These are phyloP conservation scores for Phlegmacium glaucopus DNA, from an alignment of 768 basidiomycete species.

Conservation along the genomic window DNA sequence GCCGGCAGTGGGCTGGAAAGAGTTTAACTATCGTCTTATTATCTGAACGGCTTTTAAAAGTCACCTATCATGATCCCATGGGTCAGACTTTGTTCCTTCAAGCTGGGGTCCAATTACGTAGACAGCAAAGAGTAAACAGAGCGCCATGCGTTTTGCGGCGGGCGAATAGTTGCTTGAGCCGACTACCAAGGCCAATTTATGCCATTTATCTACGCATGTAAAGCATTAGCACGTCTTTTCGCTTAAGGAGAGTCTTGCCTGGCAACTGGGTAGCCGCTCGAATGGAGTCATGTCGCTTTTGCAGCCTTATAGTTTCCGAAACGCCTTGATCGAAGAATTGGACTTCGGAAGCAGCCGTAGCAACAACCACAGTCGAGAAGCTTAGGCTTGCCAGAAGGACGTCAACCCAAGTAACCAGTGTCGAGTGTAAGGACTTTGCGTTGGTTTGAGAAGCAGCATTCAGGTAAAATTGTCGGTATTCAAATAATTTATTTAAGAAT, in stretches of 20 bases:
- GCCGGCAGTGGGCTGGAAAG: slow-evolving; percentile 6
- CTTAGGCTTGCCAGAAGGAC: slow-evolving; percentile 52
- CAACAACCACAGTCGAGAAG: slow-evolving; percentile 24
- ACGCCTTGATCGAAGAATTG: background rate
- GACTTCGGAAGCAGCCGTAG: slow-evolving; percentile 9
- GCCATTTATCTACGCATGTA: slow-evolving; percentile 48
- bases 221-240: background rate
- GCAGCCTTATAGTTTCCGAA: slow-evolving; percentile 29
- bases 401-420: slow-evolving; percentile 66
- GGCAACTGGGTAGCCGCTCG: slow-evolving; percentile 69
- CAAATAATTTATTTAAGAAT: slow-evolving; percentile 39
- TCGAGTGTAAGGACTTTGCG: slow-evolving; percentile 15
- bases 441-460: slow-evolving; percentile 28
- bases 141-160: slow-evolving; percentile 55
- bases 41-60: background rate
- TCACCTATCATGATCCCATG: background rate
- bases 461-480: slow-evolving; percentile 48
- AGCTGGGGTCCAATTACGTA: slow-evolving; percentile 51
- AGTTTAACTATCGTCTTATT: background rate
- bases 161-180: slow-evolving; percentile 51
- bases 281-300: slow-evolving; percentile 48
- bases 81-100: background rate
- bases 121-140: slow-evolving; percentile 52
- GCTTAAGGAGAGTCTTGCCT: slow-evolving; percentile 22
- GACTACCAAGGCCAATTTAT: slow-evolving; percentile 40